Conservation (phyloP, 1,139 yeast species). For the Wickerhamomyces sp. region DNA sequence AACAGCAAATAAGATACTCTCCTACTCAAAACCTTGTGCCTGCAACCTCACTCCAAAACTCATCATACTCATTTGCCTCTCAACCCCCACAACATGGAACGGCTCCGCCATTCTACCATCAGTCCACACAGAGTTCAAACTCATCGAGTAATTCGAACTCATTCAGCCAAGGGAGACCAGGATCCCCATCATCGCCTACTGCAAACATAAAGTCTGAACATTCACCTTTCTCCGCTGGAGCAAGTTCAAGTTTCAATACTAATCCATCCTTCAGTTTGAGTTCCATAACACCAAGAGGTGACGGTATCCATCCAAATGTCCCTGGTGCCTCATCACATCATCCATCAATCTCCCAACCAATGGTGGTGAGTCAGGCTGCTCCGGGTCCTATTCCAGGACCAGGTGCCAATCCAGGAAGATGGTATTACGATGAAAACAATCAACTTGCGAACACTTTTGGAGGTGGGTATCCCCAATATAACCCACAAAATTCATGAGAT, state of each 20-base stretch:
- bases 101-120: neutral
- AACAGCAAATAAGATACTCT: slow-evolving; percentile 10
- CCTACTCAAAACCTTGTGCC: slow-evolving; percentile 9
- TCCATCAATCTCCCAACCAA: neutral
- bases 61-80: neutral
- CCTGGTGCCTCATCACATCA: neutral
- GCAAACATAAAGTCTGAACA: neutral
- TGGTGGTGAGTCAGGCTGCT: neutral
- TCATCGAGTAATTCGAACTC: neutral
- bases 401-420: neutral
- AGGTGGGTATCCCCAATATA: slow-evolving; percentile 1
- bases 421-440: slow-evolving; percentile 7
- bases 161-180: neutral
- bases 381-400: neutral
- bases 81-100: neutral
- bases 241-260: neutral
- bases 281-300: neutral
- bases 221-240: neutral
- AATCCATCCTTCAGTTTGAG: neutral
- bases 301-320: neutral
- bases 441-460: slow-evolving; percentile 3
- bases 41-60: slow-evolving; percentile 3
- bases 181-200: neutral
- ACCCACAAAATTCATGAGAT: neutral
- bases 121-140: neutral